These are phyloP conservation scores for Malania oleifera DNA, from an alignment of 164 flowering plant species.

Conservation along the genomic window DNA sequence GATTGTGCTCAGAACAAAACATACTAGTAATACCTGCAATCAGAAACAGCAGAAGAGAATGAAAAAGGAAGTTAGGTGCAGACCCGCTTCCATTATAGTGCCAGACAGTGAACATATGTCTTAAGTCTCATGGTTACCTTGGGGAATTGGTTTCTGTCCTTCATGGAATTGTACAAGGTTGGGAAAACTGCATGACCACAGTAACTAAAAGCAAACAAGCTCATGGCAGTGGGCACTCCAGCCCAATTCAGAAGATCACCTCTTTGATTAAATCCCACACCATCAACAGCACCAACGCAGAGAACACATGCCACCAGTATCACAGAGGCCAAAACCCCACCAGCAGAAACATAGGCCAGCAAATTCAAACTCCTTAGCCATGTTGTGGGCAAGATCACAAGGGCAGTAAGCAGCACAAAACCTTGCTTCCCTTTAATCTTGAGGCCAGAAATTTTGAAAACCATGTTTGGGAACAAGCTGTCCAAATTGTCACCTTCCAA, in stretches of 20 bases:
- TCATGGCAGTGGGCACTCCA: conserved; percentile 41
- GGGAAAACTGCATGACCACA: conserved; percentile 57
- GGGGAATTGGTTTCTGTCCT: conserved; percentile 36
- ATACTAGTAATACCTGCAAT: conserved; percentile 38
- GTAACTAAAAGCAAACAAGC: conserved; percentile 46
- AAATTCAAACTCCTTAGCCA: conserved; percentile 36
- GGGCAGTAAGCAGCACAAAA: conserved; percentile 36
- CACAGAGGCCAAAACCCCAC: conserved; percentile 46
- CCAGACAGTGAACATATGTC: no score
- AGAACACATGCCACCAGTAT: conserved; percentile 28
- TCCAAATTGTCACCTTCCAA: conserved; percentile 57
- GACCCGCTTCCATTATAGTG: no score
- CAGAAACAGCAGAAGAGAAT: background rate
- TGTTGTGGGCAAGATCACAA: conserved; percentile 42
- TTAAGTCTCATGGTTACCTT: conserved; percentile 29
- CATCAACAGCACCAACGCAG: conserved; percentile 47
- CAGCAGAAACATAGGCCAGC: conserved; percentile 47
- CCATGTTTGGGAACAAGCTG: conserved; percentile 37
- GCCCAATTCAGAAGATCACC: conserved; percentile 29
- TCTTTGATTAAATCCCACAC: conserved; percentile 41
- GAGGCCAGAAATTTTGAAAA: conserved; percentile 14
- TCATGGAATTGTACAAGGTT: conserved; percentile 51
- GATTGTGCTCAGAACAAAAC: conserved; percentile 35
- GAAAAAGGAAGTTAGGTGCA: no score
- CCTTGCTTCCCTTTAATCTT: conserved; percentile 31